A percentile compares a stretch with the other conserved stretches of the same genome.
These are phyloP conservation scores for Coniophora puteana DNA, from an alignment of 1,284 basidiomycete genomes.

Conservation along the genomic window DNA sequence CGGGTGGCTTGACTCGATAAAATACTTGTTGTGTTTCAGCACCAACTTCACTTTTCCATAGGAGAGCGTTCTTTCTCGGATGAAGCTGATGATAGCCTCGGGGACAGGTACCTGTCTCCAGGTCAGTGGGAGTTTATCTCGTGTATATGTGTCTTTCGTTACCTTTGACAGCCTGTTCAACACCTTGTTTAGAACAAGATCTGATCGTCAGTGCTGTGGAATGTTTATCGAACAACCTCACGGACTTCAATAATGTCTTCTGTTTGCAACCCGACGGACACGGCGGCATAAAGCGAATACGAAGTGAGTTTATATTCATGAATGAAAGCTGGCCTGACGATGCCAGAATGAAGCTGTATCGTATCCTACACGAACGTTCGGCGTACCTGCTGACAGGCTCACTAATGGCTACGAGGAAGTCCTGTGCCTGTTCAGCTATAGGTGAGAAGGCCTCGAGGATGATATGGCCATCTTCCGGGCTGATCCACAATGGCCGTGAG, in stretches of 20 bases:
- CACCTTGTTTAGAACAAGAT: constrained; percentile 47
- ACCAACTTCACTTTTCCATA: constrained; percentile 98
- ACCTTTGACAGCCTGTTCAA: constrained; percentile 86
- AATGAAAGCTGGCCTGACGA: constrained; percentile 87
- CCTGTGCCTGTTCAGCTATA: constrained; percentile 97
- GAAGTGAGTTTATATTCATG: constrained; percentile 99
- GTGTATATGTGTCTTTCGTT: constrained; percentile 19
- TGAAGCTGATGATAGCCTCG: constrained; percentile 76
- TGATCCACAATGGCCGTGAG: constrained; percentile 92
- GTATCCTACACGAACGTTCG: constrained; percentile 19
- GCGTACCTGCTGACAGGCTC: constrained; percentile 97
- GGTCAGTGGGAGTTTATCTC: background rate
- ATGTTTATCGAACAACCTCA: too few relatives aligned
- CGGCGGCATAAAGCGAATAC: constrained; percentile 97
- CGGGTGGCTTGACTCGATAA: constrained; percentile 89
- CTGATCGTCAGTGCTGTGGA: too few relatives aligned
- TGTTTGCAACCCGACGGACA: constrained; percentile 96
- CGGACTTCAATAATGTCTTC: constrained; percentile 97
- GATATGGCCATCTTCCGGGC: constrained; percentile 90
- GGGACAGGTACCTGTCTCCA: constrained; percentile 75
- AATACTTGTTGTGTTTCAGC: constrained; percentile 95
- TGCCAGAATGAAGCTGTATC: constrained; percentile 23
- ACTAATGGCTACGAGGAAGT: constrained; percentile 96
- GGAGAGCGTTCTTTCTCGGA: constrained; percentile 86
- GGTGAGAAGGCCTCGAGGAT: constrained; percentile 96